Percentiles rank a stretch among this genome's conserved stretches.
Evolutionary conservation across 768 basidiomycete species (phyloP).

Genomic region (Pisolithus tinctorius): DNA sequence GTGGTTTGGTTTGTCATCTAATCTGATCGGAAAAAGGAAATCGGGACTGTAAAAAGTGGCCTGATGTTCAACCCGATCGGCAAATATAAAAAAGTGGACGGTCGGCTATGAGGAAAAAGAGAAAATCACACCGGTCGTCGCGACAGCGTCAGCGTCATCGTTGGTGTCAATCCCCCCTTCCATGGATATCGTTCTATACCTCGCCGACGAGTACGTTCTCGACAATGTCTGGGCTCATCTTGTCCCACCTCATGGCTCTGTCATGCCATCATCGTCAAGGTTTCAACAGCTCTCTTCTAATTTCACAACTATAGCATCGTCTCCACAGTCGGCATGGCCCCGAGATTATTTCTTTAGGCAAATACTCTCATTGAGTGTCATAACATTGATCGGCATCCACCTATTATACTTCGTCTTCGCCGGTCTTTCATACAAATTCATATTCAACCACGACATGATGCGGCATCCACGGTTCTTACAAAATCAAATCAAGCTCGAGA

Average conservation of each 20-base stretch:
- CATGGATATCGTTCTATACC: conserved; percentile 77
- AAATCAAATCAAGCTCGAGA: conserved; percentile 81
- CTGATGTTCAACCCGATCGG: conserved; percentile 15
- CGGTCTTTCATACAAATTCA: conserved; percentile 69
- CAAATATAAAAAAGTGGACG: conserved; percentile 1
- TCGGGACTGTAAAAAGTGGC: conserved; percentile 23
- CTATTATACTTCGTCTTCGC: conserved; percentile 87
- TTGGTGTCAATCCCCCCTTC: too few species aligned
- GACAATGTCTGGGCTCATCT: conserved; percentile 76
- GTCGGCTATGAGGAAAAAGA: too few species aligned
- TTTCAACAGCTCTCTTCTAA: conserved; percentile 29
- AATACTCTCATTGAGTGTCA: conserved; percentile 54
- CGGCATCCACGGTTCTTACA: conserved; percentile 89
- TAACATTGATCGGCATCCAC: conserved; percentile 80
- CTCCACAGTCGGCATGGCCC: conserved; percentile 68
- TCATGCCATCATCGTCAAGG: conserved; percentile 31
- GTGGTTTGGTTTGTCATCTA: conserved; percentile 1
- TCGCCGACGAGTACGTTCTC: conserved; percentile 65
- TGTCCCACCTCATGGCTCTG: conserved; percentile 48
- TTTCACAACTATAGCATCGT: conserved; percentile 31
- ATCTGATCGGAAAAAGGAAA: conserved; percentile 1
- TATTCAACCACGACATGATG: conserved; percentile 97
- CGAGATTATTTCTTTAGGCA: conserved; percentile 80
- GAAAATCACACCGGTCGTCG: too few species aligned
- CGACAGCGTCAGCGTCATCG: background rate